Evolutionary conservation across 2,329 filamentous ascomycete genomes (phyloP), one percentile per base, ranked within the genome.

Genomic region (Balansia obtecta): DNA sequence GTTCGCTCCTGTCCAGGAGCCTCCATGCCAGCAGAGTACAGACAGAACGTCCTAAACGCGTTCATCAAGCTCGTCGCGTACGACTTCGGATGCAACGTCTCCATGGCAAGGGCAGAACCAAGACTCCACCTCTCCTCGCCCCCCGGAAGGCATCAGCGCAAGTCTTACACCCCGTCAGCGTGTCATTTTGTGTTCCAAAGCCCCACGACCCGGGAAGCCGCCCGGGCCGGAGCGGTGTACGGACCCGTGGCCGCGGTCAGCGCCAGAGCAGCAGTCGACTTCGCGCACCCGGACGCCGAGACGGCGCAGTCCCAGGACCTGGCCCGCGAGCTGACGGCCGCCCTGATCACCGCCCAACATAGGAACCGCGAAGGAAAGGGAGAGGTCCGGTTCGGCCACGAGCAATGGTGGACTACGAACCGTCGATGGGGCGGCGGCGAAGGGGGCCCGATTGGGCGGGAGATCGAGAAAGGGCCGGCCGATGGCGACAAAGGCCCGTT

Each of bases 21-120:
- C n/a, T 66, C 73, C 45, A 81, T 82, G 71, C 80, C 80, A 1
- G 60, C 73, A 7, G 77, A 82, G 46, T 75, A 71, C 57, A 75
- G 80, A 32, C 73, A 79, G 50, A 71, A 71, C 49, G 67, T 83
- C n/a, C 56, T 80, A 12, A 71, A 73, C 2, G 73, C 79, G 37
- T 83, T 83, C 50, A 63, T 83, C 50, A 83, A 83, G 61, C 71
- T 84, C 4, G 73, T 84, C 15, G 73, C 79, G 16, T 84, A 83
- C 58, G 79, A 83, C 54, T 84, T 83, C 62, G 77, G 79, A 47
- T 83, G 80, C 63, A 83, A 76, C 56, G 74, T 82, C 46, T 68
- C 71, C 2, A 69, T 74, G 27, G 68, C 80, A 15, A 73, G 79
- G 40, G 68, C 71, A 22, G 80, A 84, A 57, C 80, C 80, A 10